Base-by-base conservation (phyloP, 1,139 yeast species). In the Candida pseudoviswanathii region DNA sequence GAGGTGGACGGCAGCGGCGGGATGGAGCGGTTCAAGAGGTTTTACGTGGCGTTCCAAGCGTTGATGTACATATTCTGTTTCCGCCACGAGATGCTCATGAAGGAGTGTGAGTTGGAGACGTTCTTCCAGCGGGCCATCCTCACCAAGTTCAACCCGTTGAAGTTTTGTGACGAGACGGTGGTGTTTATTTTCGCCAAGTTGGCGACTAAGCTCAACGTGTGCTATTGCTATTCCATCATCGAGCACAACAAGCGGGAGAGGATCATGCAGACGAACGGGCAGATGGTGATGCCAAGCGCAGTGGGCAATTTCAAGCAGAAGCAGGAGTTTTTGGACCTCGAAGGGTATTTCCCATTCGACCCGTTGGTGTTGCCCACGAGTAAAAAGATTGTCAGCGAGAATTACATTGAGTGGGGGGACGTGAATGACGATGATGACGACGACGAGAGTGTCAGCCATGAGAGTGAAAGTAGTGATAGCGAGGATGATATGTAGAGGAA, bases 321-420 rank as follows among this genome's bases (percentile, higher is more conserved):
- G 61, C 94, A 88, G 63, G 97, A 91, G 62, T 90, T 89, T 63
- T 80, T 89, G 57, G 96, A 90, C 63, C 73, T 91, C 49, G 97
- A 91, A 64, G 92, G 95, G 10, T 94, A 90, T 65, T 94, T 94
- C 68, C 99, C 99, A 9, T 94, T 89, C 65, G 99, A 94, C 71
- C 99, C 99, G 0, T 70, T 94, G 55, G 83, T 88, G 46, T 77
- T 94, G 55, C 88, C 86, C 43, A 68, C 68, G 24, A 80, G 90
- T 49, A 83, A 84, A 58, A 68, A 68, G 36, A 53, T 70, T 25
- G 73, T 84, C 37, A 70, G 86, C 53, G 70, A 75, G 30, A 79
- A 75, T 36, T 90, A 86, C 63, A 82, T 91, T 29, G 96, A 91
- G 60, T 94, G 99, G 99, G 62, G 73, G 2, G 75, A 73, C 40